Evolutionary conservation across 805 yeast species (phyloP).

Genomic region (Crinitomyces ghanaensis): DNA sequence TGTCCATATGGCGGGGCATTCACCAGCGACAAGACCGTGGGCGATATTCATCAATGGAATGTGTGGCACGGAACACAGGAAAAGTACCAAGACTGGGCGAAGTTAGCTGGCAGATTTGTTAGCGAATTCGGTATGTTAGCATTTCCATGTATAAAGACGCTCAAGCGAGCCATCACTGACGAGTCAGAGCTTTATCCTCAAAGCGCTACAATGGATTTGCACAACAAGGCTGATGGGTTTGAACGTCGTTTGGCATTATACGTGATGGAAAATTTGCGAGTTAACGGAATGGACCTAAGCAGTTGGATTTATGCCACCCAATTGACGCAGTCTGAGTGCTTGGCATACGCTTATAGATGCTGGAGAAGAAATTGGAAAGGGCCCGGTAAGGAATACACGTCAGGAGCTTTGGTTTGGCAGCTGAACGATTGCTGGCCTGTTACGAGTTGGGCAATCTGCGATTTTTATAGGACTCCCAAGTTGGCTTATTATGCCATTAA

Average conservation of each 20-base stretch:
- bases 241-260: slow-evolving; percentile 37
- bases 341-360: slow-evolving; percentile 34
- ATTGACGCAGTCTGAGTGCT: slow-evolving; percentile 40
- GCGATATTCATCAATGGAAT: slow-evolving; percentile 47
- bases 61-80: slow-evolving; percentile 46
- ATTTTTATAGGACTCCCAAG: slow-evolving; percentile 33
- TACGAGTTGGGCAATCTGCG: slow-evolving; percentile 40
- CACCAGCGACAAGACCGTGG: slow-evolving; percentile 30
- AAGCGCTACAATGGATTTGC: slow-evolving; percentile 33
- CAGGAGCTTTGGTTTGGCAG: slow-evolving; percentile 46
- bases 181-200: slow-evolving; percentile 33
- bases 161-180: slow-evolving; percentile 29
- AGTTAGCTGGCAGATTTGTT: slow-evolving; percentile 38
- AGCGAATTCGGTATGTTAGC: slow-evolving; percentile 47
- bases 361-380: slow-evolving; percentile 39
- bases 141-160: slow-evolving; percentile 31
- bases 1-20: slow-evolving; percentile 37
- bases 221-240: slow-evolving; percentile 39
- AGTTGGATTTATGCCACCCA: slow-evolving; percentile 43
- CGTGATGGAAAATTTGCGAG: slow-evolving; percentile 34
- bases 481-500: slow-evolving; percentile 37
- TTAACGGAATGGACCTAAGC: slow-evolving; percentile 27
- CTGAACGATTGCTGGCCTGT: slow-evolving; percentile 44
- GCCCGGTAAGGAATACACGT: slow-evolving; percentile 26
- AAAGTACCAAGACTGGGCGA: slow-evolving; percentile 38